A percentile compares a stretch with the other conserved stretches of the same genome.
Evolutionary conservation across 2,329 filamentous ascomycete genomes (phyloP).

Genomic region (Dissoconium aciculare): DNA sequence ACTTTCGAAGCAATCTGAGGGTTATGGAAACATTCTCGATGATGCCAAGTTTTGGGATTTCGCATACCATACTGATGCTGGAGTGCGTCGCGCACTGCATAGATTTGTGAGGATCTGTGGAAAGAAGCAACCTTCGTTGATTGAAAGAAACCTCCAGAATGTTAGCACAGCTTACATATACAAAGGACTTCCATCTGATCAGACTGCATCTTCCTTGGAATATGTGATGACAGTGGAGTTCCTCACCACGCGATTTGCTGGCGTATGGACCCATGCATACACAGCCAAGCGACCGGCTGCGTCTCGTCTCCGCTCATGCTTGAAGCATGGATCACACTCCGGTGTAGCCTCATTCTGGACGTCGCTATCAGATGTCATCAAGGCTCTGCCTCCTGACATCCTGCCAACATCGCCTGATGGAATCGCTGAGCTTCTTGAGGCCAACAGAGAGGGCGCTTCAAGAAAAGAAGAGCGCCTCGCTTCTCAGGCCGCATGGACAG

Average conservation of each 20-base stretch:
- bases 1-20: conserved; percentile 42
- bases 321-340: conserved; percentile 75
- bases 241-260: conserved; percentile 50
- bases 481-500: conserved; percentile 53
- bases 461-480: conserved; percentile 61
- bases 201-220: conserved; percentile 58
- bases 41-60: conserved; percentile 48
- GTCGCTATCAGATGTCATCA: conserved; percentile 47
- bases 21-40: conserved; percentile 52
- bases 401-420: conserved; percentile 41
- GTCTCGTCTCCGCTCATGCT: conserved; percentile 51
- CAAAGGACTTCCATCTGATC: conserved; percentile 57
- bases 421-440: conserved; percentile 46
- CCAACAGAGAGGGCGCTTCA: conserved; percentile 56
- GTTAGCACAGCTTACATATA: conserved; percentile 57
- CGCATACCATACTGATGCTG: conserved; percentile 40
- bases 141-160: conserved; percentile 33
- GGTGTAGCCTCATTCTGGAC: conserved; percentile 60
- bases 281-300: conserved; percentile 41
- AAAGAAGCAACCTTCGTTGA: conserved; percentile 29
- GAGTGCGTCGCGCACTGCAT: conserved; percentile 44
- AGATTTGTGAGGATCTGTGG: conserved; percentile 38
- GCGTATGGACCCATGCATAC: conserved; percentile 58
- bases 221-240: conserved; percentile 51
- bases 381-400: conserved; percentile 38